Evolutionary conservation across 768 basidiomycete genomes (phyloP), one percentile per base, ranked within the genome.

Genomic region (Tricholoma sp.): DNA sequence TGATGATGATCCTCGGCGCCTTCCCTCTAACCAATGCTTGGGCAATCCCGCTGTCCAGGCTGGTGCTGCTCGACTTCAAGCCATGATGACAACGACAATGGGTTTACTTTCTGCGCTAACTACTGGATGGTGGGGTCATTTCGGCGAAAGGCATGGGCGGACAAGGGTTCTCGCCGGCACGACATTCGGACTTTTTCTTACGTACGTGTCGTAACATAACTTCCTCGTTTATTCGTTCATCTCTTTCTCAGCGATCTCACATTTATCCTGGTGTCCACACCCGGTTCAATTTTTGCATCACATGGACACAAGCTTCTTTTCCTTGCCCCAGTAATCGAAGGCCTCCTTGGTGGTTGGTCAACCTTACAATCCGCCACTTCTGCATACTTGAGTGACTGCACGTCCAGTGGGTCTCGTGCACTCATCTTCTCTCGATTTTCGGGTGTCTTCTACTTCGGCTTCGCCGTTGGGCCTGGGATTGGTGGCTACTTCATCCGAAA

Each of bases 61-160:
- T 4, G 79, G 79, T 39, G 87, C 88, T 0, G 91, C 88, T 6
- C 79, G 80, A 34, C 72, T 92, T 10, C 90, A 92, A 63, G 84
- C 83, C 1, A 76, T 83, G 56, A 87, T 93, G 81, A 90, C 85
- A 0, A 84, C 86, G 11, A 84, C 78, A 2, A 87, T 88, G 83
- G 94, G 94, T 5, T 62, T 84, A 4, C 79, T 97, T 12, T 88
- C 88, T 18, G 92, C 91, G 0, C 70, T 95, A 27, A 94, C 91
- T 5, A 91, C 92, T 0, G 89, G 87, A 2, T 93, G 86, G 83
- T 97, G 94, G 94, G 91, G 91, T 27, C 83, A 83, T 56, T 88
- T 87, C 54, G 84, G 90, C 27, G 91, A 96, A 66, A 77, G 83
- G 19, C 72, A 86, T 61, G 94, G 94, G 12, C 78, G 94, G 47